Evolutionary conservation across 2,329 filamentous ascomycete genomes (phyloP), one percentile per base, ranked within the genome.

Genomic region (Stromatinia cepivora): DNA sequence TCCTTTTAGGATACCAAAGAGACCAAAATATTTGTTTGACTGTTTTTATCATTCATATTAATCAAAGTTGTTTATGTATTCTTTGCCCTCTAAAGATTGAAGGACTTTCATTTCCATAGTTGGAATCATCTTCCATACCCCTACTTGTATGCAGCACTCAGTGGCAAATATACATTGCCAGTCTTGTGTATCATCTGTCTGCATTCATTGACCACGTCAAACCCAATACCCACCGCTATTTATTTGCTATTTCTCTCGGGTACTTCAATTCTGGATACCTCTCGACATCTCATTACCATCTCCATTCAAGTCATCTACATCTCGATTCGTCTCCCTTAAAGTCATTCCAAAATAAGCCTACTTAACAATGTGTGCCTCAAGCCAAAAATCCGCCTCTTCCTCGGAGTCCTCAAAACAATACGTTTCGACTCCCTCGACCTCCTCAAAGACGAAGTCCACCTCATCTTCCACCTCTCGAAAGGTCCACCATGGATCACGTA

Each of bases 401-500:
- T 42, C 63, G 10, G 22, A 15, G 31, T 56, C 50, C 36, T 66
- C 63, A 50, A n/a, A 56, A 31, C n/a, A 42, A 45, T 45, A 39
- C 45, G 9, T 61, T n/a, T 45, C n/a, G 10, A 52, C 63, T 17
- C 63, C 56, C 25, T 62, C 65, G 9, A 39, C 34, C 25, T 52
- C 56, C n/a, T 50, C 56, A 48, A 67, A 67, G 11, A 31, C 45
- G 25, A n/a, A 50, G 6, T 53, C 65, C 7, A 42, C 56, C 28
- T 50, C 54, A n/a, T 62, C 65, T 11, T 62, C 65, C 17, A 34
- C 65, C 31, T 67, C 65, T n/a, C 65, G 28, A 45, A 62, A 61
- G 7, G 65, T 17, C 4, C 45, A 46, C 2, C 34, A 52, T 28
- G 65, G 65, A n/a, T 67, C 65, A 48, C 36, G 20, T 11, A 7